A percentile compares a stretch with the other conserved stretches of the same genome.
phyloP scores from a whole-genome alignment of 164 flowering plant species.

The Macadamia tetraphylla region DNA sequence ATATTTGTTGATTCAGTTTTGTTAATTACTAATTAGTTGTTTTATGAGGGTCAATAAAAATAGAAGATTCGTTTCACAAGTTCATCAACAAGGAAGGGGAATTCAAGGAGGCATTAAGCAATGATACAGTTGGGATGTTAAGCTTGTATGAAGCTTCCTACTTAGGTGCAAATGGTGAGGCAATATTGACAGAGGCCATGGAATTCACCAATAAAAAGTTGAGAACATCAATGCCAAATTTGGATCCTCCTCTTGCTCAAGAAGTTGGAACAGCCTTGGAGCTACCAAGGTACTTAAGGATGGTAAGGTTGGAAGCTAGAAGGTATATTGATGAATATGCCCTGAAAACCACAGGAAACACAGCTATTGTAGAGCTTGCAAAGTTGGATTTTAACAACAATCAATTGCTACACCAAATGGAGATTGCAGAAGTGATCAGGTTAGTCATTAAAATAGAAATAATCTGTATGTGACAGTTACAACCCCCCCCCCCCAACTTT shows the following conservation, averaged over 20 bases:
- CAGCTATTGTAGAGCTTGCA: conserved; percentile 19
- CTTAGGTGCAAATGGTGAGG: conserved; percentile 18
- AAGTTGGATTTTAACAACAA: conserved; percentile 25
- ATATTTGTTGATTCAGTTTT: too few species aligned
- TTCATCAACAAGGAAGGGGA: too few species aligned
- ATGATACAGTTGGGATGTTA: conserved; percentile 19
- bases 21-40: too few species aligned
- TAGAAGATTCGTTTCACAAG: too few species aligned
- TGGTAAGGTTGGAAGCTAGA: conserved; percentile 28
- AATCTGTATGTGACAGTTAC: too few species aligned
- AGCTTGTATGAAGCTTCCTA: conserved; percentile 34
- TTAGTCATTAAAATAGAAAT: background rate
- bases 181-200: conserved; percentile 18
- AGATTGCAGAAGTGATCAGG: conserved; percentile 24
- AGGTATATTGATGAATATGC: conserved; percentile 15
- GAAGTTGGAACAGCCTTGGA: conserved; percentile 14
- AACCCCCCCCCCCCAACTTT: too few species aligned
- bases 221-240: background rate
- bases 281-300: conserved; percentile 24
- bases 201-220: conserved; percentile 17
- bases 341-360: background rate
- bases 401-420: conserved; percentile 22
- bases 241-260: background rate
- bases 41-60: too few species aligned
- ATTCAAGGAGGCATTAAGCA: background rate